phyloP scores from a whole-genome alignment of 1,139 yeast genomes.

The Yamadazyma taylorii region DNA sequence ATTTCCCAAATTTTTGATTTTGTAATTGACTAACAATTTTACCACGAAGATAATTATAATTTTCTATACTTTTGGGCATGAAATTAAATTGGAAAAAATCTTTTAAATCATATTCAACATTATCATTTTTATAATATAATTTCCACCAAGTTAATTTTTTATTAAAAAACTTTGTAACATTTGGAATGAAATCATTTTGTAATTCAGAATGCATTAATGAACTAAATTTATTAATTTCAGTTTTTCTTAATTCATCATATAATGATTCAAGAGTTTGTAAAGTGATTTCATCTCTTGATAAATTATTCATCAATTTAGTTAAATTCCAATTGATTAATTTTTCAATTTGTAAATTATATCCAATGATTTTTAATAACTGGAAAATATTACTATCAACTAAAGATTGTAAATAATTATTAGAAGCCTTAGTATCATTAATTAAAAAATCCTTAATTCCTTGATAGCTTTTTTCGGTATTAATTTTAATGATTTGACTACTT shows the following conservation, averaged over 20 bases:
- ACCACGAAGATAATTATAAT: constrained; percentile 40
- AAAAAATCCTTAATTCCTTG: constrained; percentile 34
- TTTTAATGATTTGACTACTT: constrained; percentile 31
- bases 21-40: constrained; percentile 31
- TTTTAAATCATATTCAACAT: constrained; percentile 46
- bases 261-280: constrained; percentile 13
- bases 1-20: constrained; percentile 23
- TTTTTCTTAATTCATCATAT: constrained; percentile 18
- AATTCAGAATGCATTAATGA: constrained; percentile 38
- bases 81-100: constrained; percentile 37
- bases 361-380: constrained; percentile 34
- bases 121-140: constrained; percentile 44
- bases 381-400: constrained; percentile 37
- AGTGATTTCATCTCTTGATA: constrained; percentile 13
- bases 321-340: constrained; percentile 26
- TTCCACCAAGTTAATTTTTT: constrained; percentile 44
- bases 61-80: constrained; percentile 42
- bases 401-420: constrained; percentile 29
- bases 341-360: constrained; percentile 26
- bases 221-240: constrained; percentile 31
- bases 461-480: constrained; percentile 31
- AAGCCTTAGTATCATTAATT: constrained; percentile 32
- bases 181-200: constrained; percentile 36
- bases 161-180: constrained; percentile 29
- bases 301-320: constrained; percentile 19